Evolutionary conservation across 495 filamentous ascomycete species (phyloP), one percentile per base, ranked within the genome.

Genomic region (Elasticomyces elasticus): DNA sequence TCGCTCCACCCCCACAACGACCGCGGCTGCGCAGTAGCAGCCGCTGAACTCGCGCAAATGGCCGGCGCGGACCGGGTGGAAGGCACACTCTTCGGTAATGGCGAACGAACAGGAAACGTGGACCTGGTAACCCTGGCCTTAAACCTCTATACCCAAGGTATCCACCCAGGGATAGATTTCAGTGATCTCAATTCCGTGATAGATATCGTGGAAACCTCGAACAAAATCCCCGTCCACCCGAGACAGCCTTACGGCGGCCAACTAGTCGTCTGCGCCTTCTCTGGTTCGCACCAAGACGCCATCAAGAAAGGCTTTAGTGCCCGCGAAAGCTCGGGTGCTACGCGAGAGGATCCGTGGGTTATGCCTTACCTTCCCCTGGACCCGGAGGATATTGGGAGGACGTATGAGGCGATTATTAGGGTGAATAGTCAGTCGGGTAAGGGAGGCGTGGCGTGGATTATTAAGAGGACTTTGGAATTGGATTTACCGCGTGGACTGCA

Each of bases 361-460:
- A 76, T 98, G 43, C 92, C 91, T 1, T 98, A 96, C 66, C 84
- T 98, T 28, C 92, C 92, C 17, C 77, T 97, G 43, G 91, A 96
- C 64, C 91, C 90, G 1, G 76, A 85, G 60, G 90, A 96, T 71
- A 95, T 97, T 51, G 92, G 92, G 23, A 82, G 91, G 11, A 96
- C 85, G 26, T 96, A 96, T 76, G 90, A 96, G 71, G 91, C 91
- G 37, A 85, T 96, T 67, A 98, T 98, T 67, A 86, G 91, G 27
- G 92, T 97, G 76, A 98, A 97, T 71, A 91, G 86, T 22, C 92
- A 98, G 66, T 87, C 81, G 56, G 92, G 92, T 50, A 98, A 98
- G 72, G 92, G 90, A 51, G 92, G 92, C 59, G 84, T 88, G 54
- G 91, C 92, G 37, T 97, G 87, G 89, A 83, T 96, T 60, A 90